Evolutionary conservation across 495 filamentous ascomycete species (phyloP).

Genomic region (Penicillium coffeae): DNA sequence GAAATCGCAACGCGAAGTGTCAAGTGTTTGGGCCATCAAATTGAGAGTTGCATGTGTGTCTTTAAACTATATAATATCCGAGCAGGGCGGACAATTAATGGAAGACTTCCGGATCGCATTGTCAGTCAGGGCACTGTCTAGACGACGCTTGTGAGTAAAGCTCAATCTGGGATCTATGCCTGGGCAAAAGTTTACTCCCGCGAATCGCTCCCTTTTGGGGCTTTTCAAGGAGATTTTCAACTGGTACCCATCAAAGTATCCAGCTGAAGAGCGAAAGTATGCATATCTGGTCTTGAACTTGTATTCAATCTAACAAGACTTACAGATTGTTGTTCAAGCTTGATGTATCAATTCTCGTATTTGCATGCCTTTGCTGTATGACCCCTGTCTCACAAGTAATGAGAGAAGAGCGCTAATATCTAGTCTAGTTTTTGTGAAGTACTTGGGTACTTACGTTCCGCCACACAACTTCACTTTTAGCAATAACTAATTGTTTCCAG

Average conservation of each 20-base stretch:
- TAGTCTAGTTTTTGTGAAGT: conserved; percentile 36
- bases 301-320: background rate
- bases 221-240: conserved; percentile 46
- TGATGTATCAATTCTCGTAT: conserved; percentile 31
- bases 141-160: background rate
- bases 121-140: background rate
- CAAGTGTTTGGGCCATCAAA: background rate
- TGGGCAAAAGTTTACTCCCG: conserved; percentile 9
- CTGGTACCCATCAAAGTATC: conserved; percentile 45
- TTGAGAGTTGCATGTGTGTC: background rate
- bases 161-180: background rate
- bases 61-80: background rate
- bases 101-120: background rate
- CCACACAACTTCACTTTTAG: no score
- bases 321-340: conserved; percentile 30
- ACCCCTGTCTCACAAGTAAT: background rate
- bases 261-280: conserved; percentile 39
- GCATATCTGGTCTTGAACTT: background rate
- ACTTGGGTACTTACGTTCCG: conserved; percentile 26
- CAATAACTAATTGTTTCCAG: conserved; percentile 10
- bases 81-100: background rate
- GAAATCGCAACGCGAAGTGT: conserved; percentile 10
- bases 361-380: conserved; percentile 39
- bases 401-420: conserved; percentile 2
- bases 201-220: conserved; percentile 18